Percentiles rank a stretch among this genome's conserved stretches.
These are phyloP conservation scores for Leccinum uliginosum DNA, from an alignment of 768 basidiomycete genomes.

Conservation along the genomic window DNA sequence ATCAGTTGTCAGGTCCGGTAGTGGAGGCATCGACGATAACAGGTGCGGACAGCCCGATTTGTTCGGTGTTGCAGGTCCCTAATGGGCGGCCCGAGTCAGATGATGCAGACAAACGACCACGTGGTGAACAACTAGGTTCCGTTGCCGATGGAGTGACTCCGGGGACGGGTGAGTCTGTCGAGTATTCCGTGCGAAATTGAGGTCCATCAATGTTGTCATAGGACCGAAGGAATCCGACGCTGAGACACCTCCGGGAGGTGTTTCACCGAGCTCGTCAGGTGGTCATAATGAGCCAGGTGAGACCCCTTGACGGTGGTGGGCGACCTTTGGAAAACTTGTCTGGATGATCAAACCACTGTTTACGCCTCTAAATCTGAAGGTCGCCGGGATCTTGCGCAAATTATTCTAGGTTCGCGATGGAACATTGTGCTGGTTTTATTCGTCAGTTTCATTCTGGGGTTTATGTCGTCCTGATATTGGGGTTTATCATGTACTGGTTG, in stretches of 20 bases:
- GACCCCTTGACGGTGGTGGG: constrained; percentile 46
- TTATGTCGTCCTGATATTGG: constrained; percentile 19
- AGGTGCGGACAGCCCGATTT: constrained; percentile 15
- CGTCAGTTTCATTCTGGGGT: constrained; percentile 22
- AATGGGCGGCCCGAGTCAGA: constrained; percentile 11
- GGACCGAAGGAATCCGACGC: constrained; percentile 9
- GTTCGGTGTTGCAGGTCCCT: constrained; percentile 5
- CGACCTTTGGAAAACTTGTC: constrained; percentile 42
- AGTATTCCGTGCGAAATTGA: constrained; percentile 1
- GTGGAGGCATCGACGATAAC: constrained; percentile 12
- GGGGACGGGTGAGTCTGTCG: constrained; percentile 13
- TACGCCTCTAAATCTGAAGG: constrained; percentile 42
- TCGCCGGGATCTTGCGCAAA: constrained; percentile 45
- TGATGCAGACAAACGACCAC: constrained; percentile 3
- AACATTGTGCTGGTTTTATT: constrained; percentile 23
- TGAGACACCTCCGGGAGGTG: constrained; percentile 4
- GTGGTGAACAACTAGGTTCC: background rate
- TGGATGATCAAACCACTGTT: constrained; percentile 39
- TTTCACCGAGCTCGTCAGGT: constrained; percentile 7
- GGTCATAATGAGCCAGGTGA: constrained; percentile 13
- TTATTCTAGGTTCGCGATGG: constrained; percentile 30
- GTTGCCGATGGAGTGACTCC: background rate
- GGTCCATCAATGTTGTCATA: constrained; percentile 9
- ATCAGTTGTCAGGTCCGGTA: constrained; percentile 21
- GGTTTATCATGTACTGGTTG: constrained; percentile 3